phyloP scores from a whole-genome alignment of 2,329 filamentous ascomycete genomes.

The Trichoderma endophyticum region DNA sequence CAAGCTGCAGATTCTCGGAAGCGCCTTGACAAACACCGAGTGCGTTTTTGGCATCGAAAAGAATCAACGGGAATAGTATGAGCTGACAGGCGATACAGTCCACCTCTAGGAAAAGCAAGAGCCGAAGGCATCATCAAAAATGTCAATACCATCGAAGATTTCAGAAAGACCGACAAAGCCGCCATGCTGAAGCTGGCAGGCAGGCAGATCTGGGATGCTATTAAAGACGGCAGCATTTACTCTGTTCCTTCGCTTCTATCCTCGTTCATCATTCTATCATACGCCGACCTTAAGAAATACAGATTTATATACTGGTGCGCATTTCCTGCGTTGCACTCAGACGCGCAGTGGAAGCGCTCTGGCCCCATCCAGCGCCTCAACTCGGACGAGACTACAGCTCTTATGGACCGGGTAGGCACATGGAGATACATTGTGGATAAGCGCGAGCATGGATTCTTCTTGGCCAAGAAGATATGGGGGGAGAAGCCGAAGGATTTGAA shows the following conservation, averaged over 20 bases:
- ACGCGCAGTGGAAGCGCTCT: slow-evolving; percentile 72
- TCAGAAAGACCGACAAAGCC: slow-evolving; percentile 76
- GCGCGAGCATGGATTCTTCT: slow-evolving; percentile 89
- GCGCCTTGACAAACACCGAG: slow-evolving; percentile 79
- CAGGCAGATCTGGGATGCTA: slow-evolving; percentile 94
- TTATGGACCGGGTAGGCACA: slow-evolving; percentile 81
- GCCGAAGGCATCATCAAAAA: slow-evolving; percentile 95
- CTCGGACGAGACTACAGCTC: slow-evolving; percentile 66
- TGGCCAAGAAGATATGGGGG: slow-evolving; percentile 71
- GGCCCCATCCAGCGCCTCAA: slow-evolving; percentile 56
- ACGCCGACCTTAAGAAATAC: slow-evolving; percentile 95
- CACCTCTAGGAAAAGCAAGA: slow-evolving; percentile 68
- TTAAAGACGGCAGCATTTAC: slow-evolving; percentile 94
- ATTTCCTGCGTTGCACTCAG: slow-evolving; percentile 88
- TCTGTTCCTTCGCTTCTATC: slow-evolving; percentile 87
- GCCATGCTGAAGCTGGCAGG: slow-evolving; percentile 76
- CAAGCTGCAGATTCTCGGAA: slow-evolving; percentile 86
- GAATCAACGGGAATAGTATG: slow-evolving; percentile 23
- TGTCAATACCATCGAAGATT: slow-evolving; percentile 93
- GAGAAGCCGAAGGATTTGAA: slow-evolving; percentile 43
- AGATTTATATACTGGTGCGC: slow-evolving; percentile 98
- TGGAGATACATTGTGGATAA: slow-evolving; percentile 82
- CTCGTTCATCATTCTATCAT: slow-evolving; percentile 86
- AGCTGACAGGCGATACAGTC: slow-evolving; percentile 45
- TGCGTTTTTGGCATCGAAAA: slow-evolving; percentile 46